Evolutionary conservation across 2,329 filamentous ascomycete species (phyloP), one percentile per base, ranked within the genome.

Genomic region (Colletotrichum sublineola): DNA sequence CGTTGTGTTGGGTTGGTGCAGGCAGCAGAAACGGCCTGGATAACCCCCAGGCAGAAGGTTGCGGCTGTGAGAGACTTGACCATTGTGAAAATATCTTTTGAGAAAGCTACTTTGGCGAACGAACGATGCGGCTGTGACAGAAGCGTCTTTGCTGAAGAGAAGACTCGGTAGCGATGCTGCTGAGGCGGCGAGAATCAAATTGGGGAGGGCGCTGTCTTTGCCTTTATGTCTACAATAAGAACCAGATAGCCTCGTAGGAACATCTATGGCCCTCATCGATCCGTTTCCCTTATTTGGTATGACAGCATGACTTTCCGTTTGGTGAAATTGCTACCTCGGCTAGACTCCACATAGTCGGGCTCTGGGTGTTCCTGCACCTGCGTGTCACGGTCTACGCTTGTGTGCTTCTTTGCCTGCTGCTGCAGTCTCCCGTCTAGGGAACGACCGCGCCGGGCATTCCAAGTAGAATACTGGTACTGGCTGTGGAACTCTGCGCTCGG

Each of bases 1-100:
- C 66, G 58, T n/a, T 55, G 48, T 6, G 58, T 31, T 9, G 58
- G 58, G 18, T 68, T 68, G 1, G 50, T 63, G 50, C 66, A 68
- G 38, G 50, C 66, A 44, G 58, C 66, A 1, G 48, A 55, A 18
- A 58, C 63, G 7, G 40, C 42, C 31, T 58, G 63, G 5, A 33
- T 20, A 1, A 31, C 33, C 18, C 38, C 42, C 1, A 67, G 20
- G 3, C 20, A 53, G 18, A 67, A 1, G 2, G 55, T 14, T 8
- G 55, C 63, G 24, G 31, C 20, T 29, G 40, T n/a, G 9, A 46
- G 1, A 31, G 50, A 29, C 24, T 55, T 38, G 33, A n/a, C 18
- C 50, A 64, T 42, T 42, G 8, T n/a, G 7, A 15, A 4, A 15
- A 15, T 8, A n/a, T 40, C 1, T 46, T 36, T n/a, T 1, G 4